Conservation (phyloP, 306 rosid species). For the Inga laurina region DNA sequence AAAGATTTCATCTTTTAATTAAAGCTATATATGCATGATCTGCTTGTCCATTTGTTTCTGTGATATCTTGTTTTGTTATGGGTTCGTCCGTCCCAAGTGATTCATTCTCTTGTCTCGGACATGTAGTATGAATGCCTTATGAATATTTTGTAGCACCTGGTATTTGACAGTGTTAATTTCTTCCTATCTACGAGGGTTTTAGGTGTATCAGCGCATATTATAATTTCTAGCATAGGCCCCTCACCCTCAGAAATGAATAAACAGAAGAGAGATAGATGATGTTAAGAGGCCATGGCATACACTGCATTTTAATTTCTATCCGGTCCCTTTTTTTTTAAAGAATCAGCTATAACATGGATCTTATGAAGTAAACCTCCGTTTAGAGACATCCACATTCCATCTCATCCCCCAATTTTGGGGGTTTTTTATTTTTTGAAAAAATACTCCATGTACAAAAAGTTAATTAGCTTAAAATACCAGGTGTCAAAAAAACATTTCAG, state of each 20-base stretch:
- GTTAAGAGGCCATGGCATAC: too few relatives aligned
- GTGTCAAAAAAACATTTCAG: too few relatives aligned
- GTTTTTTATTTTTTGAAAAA: too few relatives aligned
- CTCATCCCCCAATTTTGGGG: too few relatives aligned
- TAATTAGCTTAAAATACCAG: too few relatives aligned
- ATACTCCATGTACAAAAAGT: too few relatives aligned
- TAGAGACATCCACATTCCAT: too few relatives aligned
- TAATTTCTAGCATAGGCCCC: neutral
- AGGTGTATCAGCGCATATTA: neutral
- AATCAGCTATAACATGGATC: neutral
- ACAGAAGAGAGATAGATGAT: neutral
- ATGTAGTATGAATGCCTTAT: slow-evolving; percentile 1
- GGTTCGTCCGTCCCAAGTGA: neutral
- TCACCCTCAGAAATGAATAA: neutral
- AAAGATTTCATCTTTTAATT: slow-evolving; percentile 7
- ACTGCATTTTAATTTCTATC: neutral
- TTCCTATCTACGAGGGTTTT: neutral
- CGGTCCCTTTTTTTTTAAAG: neutral
- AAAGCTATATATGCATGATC: neutral
- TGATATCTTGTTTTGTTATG: neutral
- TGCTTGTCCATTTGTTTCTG: neutral
- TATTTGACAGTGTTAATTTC: neutral
- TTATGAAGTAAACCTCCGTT: neutral
- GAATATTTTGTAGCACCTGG: slow-evolving; percentile 1
- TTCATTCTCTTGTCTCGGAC: neutral